Base-by-base conservation (phyloP, 495 filamentous ascomycete species). In the Chaetomidium leptoderma region DNA sequence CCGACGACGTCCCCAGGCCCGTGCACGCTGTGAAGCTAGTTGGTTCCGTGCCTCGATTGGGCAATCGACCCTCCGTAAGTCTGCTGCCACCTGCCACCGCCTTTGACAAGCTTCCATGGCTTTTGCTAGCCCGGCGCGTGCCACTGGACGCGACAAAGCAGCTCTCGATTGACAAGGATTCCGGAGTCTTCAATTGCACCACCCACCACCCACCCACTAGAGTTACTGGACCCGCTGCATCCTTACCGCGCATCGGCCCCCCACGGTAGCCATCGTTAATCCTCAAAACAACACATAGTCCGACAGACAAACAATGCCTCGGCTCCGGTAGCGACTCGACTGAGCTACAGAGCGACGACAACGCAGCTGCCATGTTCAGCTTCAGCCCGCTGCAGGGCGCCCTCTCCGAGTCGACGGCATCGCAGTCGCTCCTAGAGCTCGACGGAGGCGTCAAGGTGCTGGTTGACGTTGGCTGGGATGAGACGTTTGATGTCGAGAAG, bases 371-470 rank as follows among this genome's bases (percentile, higher is more conserved):
- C 44, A 99, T 99, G 93, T 96, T 99, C 76, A 95, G 84, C 58
- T 97, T 97, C 74, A 95, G 87, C 59, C 86, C 95, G 17, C 75
- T 99, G 44, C 86, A 93, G 40, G 95, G 93, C 63, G 95, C 92
- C 17, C 91, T 92, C 63, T 92, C 89, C 7, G 81, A 84, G 44
- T 95, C 90, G 8, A 78, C 83, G 39, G 93, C 95, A 35, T 93
- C 90, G 56, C 92, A 97, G 70, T 97, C 95, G 13, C 81, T 99
- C 9, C 76, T 99, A 43, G 95, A 97, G 76, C 85, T 99, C 45
- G 93, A 97, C 77, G 92, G 92, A 43, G 93, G 92, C 33, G 86
- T 97, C 71, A 97, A 97, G 70, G 86, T 97, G 26, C 78, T 97
- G 16, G 81, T 97, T 14, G 92, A 96, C 68, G 90, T 96, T 33